A percentile compares a stretch with the other conserved stretches of the same genome.
Conservation (phyloP, 768 basidiomycete genomes). For the Gelatoporia subvermispora region DNA sequence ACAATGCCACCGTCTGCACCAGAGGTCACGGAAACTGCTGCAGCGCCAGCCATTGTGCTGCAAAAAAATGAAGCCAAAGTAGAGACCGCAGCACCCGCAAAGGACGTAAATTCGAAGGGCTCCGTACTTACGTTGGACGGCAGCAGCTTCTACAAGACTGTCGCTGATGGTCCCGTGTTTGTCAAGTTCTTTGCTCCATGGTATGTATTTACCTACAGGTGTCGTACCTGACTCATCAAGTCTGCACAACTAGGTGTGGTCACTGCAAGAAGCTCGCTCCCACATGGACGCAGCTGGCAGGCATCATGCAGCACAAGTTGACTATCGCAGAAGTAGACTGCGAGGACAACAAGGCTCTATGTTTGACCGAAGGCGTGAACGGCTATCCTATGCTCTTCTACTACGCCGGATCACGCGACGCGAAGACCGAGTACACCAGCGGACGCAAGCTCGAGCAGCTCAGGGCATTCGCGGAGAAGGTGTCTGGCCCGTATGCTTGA, state of each 20-base stretch:
- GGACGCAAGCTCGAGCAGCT: slow-evolving; percentile 69
- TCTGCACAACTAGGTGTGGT: slow-evolving; percentile 61
- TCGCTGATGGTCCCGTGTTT: slow-evolving; percentile 49
- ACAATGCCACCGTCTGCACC: slow-evolving; percentile 13
- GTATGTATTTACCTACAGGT: slow-evolving; percentile 28
- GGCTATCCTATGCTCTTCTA: slow-evolving; percentile 85
- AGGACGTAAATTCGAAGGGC: slow-evolving; percentile 34
- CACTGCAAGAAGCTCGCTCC: slow-evolving; percentile 95
- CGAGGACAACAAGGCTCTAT: slow-evolving; percentile 66
- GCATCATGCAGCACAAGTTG: slow-evolving; percentile 61
- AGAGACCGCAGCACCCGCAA: slow-evolving; percentile 8
- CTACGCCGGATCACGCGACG: slow-evolving; percentile 46
- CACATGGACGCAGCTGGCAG: slow-evolving; percentile 72
- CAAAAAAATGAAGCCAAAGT: slow-evolving; percentile 28
- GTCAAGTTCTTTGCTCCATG: slow-evolving; percentile 92
- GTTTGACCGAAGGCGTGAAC: slow-evolving; percentile 56
- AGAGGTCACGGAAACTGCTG: slow-evolving; percentile 23
- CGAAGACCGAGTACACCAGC: slow-evolving; percentile 70
- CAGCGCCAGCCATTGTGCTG: slow-evolving; percentile 30
- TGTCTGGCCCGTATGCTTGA: slow-evolving; percentile 58
- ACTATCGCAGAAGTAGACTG: slow-evolving; percentile 88
- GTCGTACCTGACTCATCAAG: not conserved
- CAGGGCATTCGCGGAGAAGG: slow-evolving; percentile 70
- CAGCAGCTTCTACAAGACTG: slow-evolving; percentile 42
- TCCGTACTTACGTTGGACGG: slow-evolving; percentile 35